phyloP scores from a whole-genome alignment of 495 filamentous ascomycete species.

The Aspergillus ellipticus region DNA sequence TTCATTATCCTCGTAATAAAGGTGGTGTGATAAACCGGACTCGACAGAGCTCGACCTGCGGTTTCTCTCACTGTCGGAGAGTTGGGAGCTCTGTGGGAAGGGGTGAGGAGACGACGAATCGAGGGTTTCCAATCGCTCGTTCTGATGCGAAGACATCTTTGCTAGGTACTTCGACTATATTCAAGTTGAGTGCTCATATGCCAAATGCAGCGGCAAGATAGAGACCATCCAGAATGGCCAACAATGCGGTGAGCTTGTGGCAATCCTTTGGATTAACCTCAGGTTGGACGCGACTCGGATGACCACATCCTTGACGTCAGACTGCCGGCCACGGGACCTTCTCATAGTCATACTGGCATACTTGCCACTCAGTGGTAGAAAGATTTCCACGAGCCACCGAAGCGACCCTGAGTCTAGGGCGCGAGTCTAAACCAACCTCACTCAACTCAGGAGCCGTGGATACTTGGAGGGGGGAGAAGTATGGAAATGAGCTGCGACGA shows the following conservation, averaged over 20 bases:
- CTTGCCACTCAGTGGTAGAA: neutral
- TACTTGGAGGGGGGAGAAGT: neutral
- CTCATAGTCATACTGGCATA: neutral
- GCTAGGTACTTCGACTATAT: neutral
- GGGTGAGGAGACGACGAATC: neutral
- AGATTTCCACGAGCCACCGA: neutral
- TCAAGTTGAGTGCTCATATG: neutral
- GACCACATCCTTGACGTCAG: conserved; percentile 3
- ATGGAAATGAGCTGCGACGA: neutral
- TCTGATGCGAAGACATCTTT: neutral
- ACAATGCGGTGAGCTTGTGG: neutral
- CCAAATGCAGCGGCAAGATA: neutral
- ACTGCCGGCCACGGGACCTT: neutral
- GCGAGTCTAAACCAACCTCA: neutral
- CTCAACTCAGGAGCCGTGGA: neutral
- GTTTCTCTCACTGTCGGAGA: neutral
- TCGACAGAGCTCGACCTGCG: conserved; percentile 5
- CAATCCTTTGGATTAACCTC: neutral
- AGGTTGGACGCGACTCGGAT: neutral
- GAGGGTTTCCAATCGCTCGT: neutral
- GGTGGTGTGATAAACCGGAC: conserved; percentile 27
- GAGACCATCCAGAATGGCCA: neutral
- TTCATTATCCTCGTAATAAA: conserved; percentile 41
- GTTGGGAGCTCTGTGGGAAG: neutral
- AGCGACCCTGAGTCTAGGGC: neutral